These are phyloP conservation scores for Corniculantispora saksenae DNA, from an alignment of 2,329 filamentous ascomycete genomes.

Conservation along the genomic window DNA sequence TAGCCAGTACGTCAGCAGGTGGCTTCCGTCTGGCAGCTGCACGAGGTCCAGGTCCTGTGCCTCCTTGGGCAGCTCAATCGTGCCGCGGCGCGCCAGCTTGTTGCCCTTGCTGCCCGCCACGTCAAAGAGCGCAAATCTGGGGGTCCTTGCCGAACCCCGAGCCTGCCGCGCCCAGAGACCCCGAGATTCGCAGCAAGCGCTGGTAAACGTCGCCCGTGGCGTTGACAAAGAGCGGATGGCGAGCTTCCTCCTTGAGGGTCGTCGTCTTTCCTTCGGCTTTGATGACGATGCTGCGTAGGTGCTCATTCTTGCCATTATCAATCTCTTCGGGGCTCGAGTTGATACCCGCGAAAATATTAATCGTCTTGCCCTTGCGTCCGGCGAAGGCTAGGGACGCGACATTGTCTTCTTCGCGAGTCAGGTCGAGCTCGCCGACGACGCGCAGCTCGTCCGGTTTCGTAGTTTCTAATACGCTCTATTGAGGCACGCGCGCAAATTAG, in stretches of 20 bases:
- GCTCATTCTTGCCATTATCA: slow-evolving; percentile 75
- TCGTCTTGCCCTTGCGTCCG: slow-evolving; percentile 55
- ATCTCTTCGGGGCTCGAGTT: slow-evolving; percentile 77
- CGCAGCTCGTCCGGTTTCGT: slow-evolving; percentile 63
- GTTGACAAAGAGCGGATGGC: slow-evolving; percentile 53
- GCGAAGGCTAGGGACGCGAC: slow-evolving; percentile 80
- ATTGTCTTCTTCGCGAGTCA: slow-evolving; percentile 84
- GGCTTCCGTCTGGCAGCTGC: slow-evolving; percentile 62
- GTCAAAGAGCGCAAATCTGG: slow-evolving; percentile 80
- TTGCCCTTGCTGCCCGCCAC: slow-evolving; percentile 66
- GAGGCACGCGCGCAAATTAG: not conserved
- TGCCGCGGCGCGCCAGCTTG: slow-evolving; percentile 47
- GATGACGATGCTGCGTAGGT: slow-evolving; percentile 76
- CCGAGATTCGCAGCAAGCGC: slow-evolving; percentile 57
- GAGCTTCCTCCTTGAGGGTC: slow-evolving; percentile 34
- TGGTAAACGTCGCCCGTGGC: slow-evolving; percentile 58
- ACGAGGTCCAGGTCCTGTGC: slow-evolving; percentile 70
- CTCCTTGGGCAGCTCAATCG: slow-evolving; percentile 54
- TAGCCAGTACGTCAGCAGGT: slow-evolving; percentile 78
- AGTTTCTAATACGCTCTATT: slow-evolving; percentile 71
- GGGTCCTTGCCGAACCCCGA: slow-evolving; percentile 74
- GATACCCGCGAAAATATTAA: slow-evolving; percentile 70
- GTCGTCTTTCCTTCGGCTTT: slow-evolving; percentile 38
- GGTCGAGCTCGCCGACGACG: slow-evolving; percentile 69
- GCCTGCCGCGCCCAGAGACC: slow-evolving; percentile 74